A percentile compares a stretch with the other conserved stretches of the same genome.
These are phyloP conservation scores for Cyclotella baltica DNA, from an alignment of 108 stramenopile genomes.

Conservation along the genomic window DNA sequence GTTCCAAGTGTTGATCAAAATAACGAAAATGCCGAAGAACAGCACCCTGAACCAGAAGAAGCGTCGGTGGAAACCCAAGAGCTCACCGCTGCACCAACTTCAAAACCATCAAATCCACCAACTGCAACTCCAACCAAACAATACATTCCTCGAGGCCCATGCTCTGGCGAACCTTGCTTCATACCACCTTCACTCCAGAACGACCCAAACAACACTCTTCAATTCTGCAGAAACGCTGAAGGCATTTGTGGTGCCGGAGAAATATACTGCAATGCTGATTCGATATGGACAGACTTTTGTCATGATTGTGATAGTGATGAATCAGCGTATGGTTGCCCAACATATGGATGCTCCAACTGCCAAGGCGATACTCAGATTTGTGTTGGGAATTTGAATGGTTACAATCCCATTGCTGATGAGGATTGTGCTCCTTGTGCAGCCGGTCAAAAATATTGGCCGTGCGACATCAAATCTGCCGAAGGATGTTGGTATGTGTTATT, in stretches of 20 bases:
- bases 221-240: conserved; percentile 29
- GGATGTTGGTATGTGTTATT: conserved; percentile 28
- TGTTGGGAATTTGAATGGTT: conserved; percentile 37
- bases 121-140: conserved; percentile 6
- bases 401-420: conserved; percentile 37
- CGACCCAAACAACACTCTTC: conserved; percentile 11
- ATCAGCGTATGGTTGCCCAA: conserved; percentile 37
- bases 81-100: not conserved
- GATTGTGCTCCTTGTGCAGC: conserved; percentile 27
- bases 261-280: conserved; percentile 38
- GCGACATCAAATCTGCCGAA: conserved; percentile 25
- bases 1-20: too few species aligned
- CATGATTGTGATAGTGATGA: conserved; percentile 34
- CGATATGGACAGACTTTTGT: conserved; percentile 41
- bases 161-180: conserved; percentile 31
- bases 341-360: conserved; percentile 33
- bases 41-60: not conserved
- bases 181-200: conserved; percentile 27
- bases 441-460: conserved; percentile 35
- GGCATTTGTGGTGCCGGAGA: conserved; percentile 36
- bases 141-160: conserved; percentile 23
- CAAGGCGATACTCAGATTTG: conserved; percentile 31
- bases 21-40: not conserved
- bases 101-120: not conserved
- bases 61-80: not conserved